phyloP scores from a whole-genome alignment of 768 basidiomycete species.

The Pleurotus tuoliensis region DNA sequence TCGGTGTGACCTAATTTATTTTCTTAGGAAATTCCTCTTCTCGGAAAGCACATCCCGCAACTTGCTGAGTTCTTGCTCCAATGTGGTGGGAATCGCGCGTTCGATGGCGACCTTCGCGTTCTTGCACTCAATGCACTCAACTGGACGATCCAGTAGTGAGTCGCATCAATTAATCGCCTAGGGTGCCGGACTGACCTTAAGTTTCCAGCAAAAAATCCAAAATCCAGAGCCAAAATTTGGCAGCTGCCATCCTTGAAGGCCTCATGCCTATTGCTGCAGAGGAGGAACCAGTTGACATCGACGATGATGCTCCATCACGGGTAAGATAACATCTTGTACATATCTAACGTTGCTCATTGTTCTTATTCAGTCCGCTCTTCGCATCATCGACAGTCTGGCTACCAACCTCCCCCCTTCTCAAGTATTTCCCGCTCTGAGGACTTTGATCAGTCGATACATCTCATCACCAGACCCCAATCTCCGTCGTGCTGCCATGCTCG shows the following conservation, averaged over 20 bases:
- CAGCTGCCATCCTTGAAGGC: conserved; percentile 80
- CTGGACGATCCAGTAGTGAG: conserved; percentile 96
- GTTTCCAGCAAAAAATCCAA: conserved; percentile 87
- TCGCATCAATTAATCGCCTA: conserved; percentile 6
- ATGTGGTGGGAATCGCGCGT: conserved; percentile 73
- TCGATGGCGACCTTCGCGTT: conserved; percentile 78
- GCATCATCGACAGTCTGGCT: conserved; percentile 89
- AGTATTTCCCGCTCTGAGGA: conserved; percentile 90
- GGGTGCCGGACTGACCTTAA: neutral
- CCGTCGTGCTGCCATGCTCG: conserved; percentile 91
- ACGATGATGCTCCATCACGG: conserved; percentile 89
- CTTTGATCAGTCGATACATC: conserved; percentile 82
- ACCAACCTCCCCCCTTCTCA: conserved; percentile 91
- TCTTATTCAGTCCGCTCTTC: conserved; percentile 73
- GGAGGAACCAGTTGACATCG: conserved; percentile 88
- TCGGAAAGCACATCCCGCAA: conserved; percentile 83
- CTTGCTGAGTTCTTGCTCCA: conserved; percentile 85
- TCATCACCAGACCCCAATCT: conserved; percentile 69
- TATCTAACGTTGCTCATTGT: neutral
- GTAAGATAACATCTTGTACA: conserved; percentile 40
- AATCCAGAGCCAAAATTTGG: conserved; percentile 82
- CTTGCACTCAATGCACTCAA: conserved; percentile 90
- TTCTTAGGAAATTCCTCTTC: conserved; percentile 84
- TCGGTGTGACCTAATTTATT: conserved; percentile 8
- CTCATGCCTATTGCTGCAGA: conserved; percentile 94